Evolutionary conservation across 306 rosid genomes (phyloP).

Genomic region (Sechiopsis laciniata): DNA sequence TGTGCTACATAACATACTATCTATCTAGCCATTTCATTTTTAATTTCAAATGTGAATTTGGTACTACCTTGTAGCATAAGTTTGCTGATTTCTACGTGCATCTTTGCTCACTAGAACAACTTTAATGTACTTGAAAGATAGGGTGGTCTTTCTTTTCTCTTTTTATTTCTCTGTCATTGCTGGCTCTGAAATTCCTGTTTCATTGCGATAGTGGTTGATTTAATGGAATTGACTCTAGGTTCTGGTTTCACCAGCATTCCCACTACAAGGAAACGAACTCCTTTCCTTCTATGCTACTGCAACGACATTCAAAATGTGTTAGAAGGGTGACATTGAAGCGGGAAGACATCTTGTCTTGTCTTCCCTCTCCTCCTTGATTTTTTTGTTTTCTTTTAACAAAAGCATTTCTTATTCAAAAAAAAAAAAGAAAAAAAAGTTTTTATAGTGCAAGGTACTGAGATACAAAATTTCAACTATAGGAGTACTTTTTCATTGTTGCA

Average conservation of each 20-base stretch:
- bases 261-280: not conserved
- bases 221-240: slow-evolving; percentile 4
- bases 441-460: not conserved
- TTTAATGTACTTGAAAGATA: not conserved
- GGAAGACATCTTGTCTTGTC: slow-evolving; percentile 8
- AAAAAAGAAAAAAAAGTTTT: not conserved
- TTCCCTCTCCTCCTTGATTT: not conserved
- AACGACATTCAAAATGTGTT: not conserved
- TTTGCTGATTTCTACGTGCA: not conserved
- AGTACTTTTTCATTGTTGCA: not conserved
- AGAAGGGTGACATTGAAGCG: slow-evolving; percentile 8
- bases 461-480: not conserved
- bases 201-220: not conserved
- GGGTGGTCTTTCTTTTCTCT: not conserved
- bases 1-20: not conserved
- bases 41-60: not conserved
- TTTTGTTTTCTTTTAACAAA: not conserved
- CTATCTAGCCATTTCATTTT: not conserved
- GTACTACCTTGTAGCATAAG: not conserved
- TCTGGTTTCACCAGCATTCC: slow-evolving; percentile 16
- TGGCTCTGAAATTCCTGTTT: slow-evolving; percentile 1
- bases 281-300: not conserved
- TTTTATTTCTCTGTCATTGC: not conserved
- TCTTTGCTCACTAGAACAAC: not conserved
- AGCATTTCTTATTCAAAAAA: not conserved